These are phyloP conservation scores for Kodamaea sagamina DNA, from an alignment of 805 yeast species.

Conservation along the genomic window DNA sequence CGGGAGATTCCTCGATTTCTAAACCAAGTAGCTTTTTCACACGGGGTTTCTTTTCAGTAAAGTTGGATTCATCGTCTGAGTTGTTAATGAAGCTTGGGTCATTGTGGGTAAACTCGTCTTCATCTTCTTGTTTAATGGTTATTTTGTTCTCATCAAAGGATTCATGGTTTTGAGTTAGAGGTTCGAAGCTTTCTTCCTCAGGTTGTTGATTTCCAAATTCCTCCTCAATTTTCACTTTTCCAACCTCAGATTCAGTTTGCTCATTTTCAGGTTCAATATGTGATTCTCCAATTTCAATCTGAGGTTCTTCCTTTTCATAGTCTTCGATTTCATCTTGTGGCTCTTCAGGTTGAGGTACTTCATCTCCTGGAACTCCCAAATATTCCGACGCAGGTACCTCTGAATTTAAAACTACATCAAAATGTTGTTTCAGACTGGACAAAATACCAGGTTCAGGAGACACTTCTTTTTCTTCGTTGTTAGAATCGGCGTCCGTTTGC, in stretches of 20 bases:
- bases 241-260: neutral
- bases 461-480: neutral
- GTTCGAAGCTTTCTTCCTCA: no score
- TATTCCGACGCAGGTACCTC: neutral
- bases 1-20: neutral
- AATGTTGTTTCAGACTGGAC: no score
- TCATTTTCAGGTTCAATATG: neutral
- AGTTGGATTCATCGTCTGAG: slow-evolving; percentile 3
- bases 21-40: slow-evolving; percentile 6
- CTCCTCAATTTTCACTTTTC: no score
- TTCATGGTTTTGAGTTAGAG: no score
- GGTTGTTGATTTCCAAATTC: no score
- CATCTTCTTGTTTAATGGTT: slow-evolving; percentile 1
- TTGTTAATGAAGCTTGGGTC: slow-evolving; percentile 7
- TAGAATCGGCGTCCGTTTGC: neutral
- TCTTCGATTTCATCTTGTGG: neutral
- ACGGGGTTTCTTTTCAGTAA: slow-evolving; percentile 1
- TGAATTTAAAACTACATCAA: neutral
- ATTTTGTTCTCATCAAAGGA: neutral
- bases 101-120: neutral
- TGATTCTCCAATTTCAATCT: neutral
- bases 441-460: no score
- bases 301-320: neutral
- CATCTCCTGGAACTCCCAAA: neutral
- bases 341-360: no score